Evolutionary conservation across 352 stramenopile genomes (phyloP), one percentile per base, ranked within the genome.

Genomic region (Pythium periplocum): DNA sequence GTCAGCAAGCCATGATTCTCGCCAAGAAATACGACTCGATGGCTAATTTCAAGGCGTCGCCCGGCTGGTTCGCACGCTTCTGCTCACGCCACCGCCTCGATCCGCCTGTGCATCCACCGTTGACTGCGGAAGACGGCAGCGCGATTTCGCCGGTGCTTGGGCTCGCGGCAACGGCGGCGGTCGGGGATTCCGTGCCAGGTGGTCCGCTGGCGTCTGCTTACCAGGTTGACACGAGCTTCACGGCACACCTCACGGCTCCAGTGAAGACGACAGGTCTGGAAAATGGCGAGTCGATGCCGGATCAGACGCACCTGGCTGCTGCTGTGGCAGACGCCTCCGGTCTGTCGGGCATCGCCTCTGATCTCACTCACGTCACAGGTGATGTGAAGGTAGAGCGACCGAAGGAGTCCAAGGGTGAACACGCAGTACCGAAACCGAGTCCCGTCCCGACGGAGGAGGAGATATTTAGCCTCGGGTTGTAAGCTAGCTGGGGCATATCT

Each of bases 51-150:
- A 92, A 95, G 65, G 85, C 85, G 4, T 93, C 85, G 4, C 81
- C 83, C 0, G 84, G 85, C 32, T 95, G 85, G 85, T 95, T 93
- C 55, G 78, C 83, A 54, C 83, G 85, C 55, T 95, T 93, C 60
- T 95, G 85, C 66, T 90, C 84, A 50, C 79, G 84, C 31, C 83
- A 95, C 51, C 78, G 78, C 47, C 64, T 95, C 30, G 81, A 92
- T 48, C 80, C 83, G 33, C 75, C 79, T 26, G 72, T 83, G 38
- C 65, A 55, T 55, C 49, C 62, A 31, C 47, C 8, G 8, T 8
- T 33, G 12, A 26, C 17, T 34, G 30, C 12, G 6, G 12, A 30
- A 30, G 9, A n/a, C 17, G 42, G 31, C 32, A 44, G 12, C 32
- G 34, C 49, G 4, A 45, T n/a, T 36, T 48, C 12, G 30, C 36